Conservation (phyloP, 148 eudicot genomes). For the Silene uniflora region DNA sequence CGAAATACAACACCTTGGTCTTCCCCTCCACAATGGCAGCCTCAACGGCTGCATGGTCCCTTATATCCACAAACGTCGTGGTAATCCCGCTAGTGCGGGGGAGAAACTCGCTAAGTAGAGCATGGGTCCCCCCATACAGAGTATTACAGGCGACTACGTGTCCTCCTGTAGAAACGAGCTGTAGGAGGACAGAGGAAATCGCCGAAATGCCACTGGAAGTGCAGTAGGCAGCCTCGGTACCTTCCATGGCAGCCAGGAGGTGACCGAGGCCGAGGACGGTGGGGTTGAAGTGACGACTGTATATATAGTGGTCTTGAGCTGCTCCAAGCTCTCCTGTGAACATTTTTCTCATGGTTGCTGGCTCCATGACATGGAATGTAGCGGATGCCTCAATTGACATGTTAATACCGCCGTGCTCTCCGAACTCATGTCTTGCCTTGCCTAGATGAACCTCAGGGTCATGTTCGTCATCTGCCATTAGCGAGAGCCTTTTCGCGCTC, state of each 20-base stretch:
- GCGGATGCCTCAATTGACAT: slow-evolving; percentile 98
- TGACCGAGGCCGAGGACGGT: slow-evolving; percentile 78
- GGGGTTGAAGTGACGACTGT: slow-evolving; percentile 32
- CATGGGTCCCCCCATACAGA: slow-evolving; percentile 89
- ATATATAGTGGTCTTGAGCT: slow-evolving; percentile 69
- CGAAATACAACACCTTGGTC: slow-evolving; percentile 77
- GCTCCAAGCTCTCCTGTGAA: slow-evolving; percentile 86
- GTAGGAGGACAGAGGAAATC: slow-evolving; percentile 69
- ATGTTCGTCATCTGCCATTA: slow-evolving; percentile 1
- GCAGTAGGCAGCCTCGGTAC: slow-evolving; percentile 94
- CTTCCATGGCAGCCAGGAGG: slow-evolving; percentile 85
- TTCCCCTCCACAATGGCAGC: slow-evolving; percentile 50
- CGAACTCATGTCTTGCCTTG: slow-evolving; percentile 69
- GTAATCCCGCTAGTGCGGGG: too few relatives aligned
- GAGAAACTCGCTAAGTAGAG: too few relatives aligned
- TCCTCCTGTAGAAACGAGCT: slow-evolving; percentile 64
- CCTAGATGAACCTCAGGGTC: slow-evolving; percentile 31
- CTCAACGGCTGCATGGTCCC: too few relatives aligned
- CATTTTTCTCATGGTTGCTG: slow-evolving; percentile 71
- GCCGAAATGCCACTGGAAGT: slow-evolving; percentile 96
- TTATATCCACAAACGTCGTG: too few relatives aligned
- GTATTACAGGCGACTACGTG: slow-evolving; percentile 75
- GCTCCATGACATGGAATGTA: slow-evolving; percentile 95
- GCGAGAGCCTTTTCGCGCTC: neutral
- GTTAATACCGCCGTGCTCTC: slow-evolving; percentile 96